Evolutionary conservation across 352 stramenopile species (phyloP), one percentile per base, ranked within the genome.

Genomic region (Phytopythium montanum): DNA sequence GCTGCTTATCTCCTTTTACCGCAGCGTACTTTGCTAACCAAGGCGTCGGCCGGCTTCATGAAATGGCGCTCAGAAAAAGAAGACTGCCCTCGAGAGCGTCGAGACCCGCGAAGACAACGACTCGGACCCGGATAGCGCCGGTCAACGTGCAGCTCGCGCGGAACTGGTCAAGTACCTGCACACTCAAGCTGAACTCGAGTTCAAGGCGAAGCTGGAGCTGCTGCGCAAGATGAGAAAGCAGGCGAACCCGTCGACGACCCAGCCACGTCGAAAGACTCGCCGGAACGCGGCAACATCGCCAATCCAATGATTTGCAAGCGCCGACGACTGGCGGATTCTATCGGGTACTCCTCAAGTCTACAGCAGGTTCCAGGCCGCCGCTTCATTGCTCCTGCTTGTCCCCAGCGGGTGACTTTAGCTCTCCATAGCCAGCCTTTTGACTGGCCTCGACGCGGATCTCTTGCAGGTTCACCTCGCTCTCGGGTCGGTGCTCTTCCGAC

Each of bases 81-180:
- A 83, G 33, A 79, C 75, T n/a, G 76, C 64, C 19, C 55, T 81
- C 5, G 72, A 90, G 34, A 87, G 60, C 31, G 66, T 84, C 4
- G 18, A 59, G 2, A 14, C 26, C 7, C 53, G 16, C 14, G 53
- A 36, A 12, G 8, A 6, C 12, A 18, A 2, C 8, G 26, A 23
- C 38, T 8, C 14, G 25, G 3, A 6, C 38, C 2, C 33, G 5
- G 45, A 52, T 16, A 19, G 25, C 14, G 12, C n/a, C 6, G 13
- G 16, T 5, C 2, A 29, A 7, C 3, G 44, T 28, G 52, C 59
- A 16, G 29, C 29, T 23, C 59, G 60, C 2, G 66, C 67, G 21
- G 63, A 65, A 8, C 56, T 88, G 2, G 28, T 75, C 25, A 88
- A 78, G 48, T 87, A 79, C 31, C 28, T 90, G 9, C 71, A 81